A percentile compares a stretch with the other conserved stretches of the same genome.
phyloP scores from a whole-genome alignment of 2,329 filamentous ascomycete species.

The Cryphonectria parasitica region DNA sequence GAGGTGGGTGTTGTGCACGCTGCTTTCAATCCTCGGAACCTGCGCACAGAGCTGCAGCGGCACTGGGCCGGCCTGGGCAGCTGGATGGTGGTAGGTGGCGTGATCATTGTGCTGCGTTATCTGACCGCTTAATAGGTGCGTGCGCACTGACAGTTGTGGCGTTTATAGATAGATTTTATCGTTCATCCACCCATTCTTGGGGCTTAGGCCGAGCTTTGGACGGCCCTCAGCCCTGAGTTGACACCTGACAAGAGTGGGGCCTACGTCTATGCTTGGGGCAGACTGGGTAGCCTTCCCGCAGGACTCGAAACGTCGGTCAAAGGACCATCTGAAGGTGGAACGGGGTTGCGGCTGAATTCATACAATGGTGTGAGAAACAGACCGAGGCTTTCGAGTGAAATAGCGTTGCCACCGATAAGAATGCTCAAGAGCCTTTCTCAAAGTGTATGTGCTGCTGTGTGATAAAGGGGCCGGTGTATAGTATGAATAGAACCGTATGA shows the following conservation, averaged over 20 bases:
- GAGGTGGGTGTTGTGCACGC: conserved; percentile 32
- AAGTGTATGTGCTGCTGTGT: background rate
- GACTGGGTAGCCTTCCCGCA: conserved; percentile 17
- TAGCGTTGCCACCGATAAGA: background rate
- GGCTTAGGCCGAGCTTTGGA: conserved; percentile 53
- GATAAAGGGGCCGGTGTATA: background rate
- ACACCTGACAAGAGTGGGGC: conserved; percentile 40
- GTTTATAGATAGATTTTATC: conserved; percentile 3
- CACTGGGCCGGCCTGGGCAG: conserved; percentile 3
- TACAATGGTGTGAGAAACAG: conserved; percentile 18
- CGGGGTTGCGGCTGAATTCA: conserved; percentile 6
- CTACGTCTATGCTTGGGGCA: conserved; percentile 30
- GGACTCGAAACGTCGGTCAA: conserved; percentile 5
- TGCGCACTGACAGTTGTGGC: background rate
- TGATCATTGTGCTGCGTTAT: background rate
- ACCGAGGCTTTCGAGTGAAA: conserved; percentile 2
- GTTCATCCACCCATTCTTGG: conserved; percentile 38
- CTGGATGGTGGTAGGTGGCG: conserved; percentile 9
- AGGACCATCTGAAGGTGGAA: conserved; percentile 9
- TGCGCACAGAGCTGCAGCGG: conserved; percentile 29
- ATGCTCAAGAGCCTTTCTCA: background rate
- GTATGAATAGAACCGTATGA: background rate
- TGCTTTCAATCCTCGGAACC: conserved; percentile 34
- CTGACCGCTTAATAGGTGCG: no score
- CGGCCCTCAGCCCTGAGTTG: conserved; percentile 49